Base-by-base conservation (phyloP, 192 early-diverging fungal species). In the Entomortierella parvispora region DNA sequence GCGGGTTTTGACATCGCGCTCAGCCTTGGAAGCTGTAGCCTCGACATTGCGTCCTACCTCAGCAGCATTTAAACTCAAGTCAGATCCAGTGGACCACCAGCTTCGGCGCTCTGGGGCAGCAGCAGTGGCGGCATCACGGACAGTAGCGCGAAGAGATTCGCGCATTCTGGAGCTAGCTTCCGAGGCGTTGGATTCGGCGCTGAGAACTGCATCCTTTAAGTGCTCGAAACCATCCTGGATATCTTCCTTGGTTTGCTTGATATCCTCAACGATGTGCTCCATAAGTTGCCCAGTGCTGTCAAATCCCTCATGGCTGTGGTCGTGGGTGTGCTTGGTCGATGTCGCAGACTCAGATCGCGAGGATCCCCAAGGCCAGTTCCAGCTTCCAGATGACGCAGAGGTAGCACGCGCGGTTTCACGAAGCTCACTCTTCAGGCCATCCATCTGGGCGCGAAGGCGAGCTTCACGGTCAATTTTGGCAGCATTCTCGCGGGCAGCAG, bases 251-350 rank as follows among this genome's bases (percentile, higher is more conserved):
- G 67, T 69, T 31, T 69, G 67, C 40, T 58, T 57, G 25, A 61
- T 69, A 26, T 69, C 67, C 58, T 69, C 67, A 11, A 31, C 67
- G 46, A 61, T 61, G 50, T 69, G 67, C 6, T 69, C 58, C 57
- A 69, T 22, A n/a, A 61, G 58, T n/a, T 69, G 50, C 2, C 42
- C 67, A 15, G 67, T 54, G 20, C 22, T 53, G 40, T 69, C 67
- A n/a, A n/a, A 69, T 17, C 58, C 67, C 17, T 68, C 66, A 4
- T 51, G 65, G 14, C 32, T 42, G 12, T 63, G 33, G 34, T 28
- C 47, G 10, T 44, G 52, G 15, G 65, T 49, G 45, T 48, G 54
- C 28, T 65, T 53, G 53, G 52, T 43, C 29, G 64, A 53, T 0
- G 52, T 17, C 8, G 53, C 32, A 15, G 45, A 4, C 31, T 50